A percentile compares a stretch with the other conserved stretches of the same genome.
Evolutionary conservation across 495 filamentous ascomycete species (phyloP).

Genomic region (Hypoxylon trugodes): DNA sequence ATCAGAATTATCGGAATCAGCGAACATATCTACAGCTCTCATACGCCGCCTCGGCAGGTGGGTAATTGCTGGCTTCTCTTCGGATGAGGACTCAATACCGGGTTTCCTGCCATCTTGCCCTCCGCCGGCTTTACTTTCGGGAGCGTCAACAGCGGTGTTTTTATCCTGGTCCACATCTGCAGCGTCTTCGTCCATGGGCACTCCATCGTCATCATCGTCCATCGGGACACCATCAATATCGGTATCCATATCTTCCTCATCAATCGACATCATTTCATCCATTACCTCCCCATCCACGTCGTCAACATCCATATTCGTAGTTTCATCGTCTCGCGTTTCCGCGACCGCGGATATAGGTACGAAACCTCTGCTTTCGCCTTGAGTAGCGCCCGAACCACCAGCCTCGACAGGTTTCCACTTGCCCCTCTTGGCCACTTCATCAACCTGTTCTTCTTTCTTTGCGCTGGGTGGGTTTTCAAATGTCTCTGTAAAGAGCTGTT

Average conservation of each 20-base stretch:
- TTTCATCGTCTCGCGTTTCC: slow-evolving; percentile 29
- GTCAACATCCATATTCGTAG: slow-evolving; percentile 35
- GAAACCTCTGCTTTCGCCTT: slow-evolving; percentile 47
- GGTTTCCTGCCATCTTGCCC: slow-evolving; percentile 33
- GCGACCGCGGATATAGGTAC: slow-evolving; percentile 37
- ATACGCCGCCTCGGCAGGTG: slow-evolving; percentile 64
- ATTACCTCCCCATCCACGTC: slow-evolving; percentile 60
- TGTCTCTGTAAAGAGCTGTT: slow-evolving; percentile 73
- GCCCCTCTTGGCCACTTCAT: slow-evolving; percentile 63
- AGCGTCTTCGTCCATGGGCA: slow-evolving; percentile 47
- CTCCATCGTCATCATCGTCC: slow-evolving; percentile 52
- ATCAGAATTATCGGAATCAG: slow-evolving; percentile 62
- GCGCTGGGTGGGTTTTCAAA: slow-evolving; percentile 79
- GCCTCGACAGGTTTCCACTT: slow-evolving; percentile 78
- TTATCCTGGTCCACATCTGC: slow-evolving; percentile 43
- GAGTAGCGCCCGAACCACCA: slow-evolving; percentile 46
- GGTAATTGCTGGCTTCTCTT: slow-evolving; percentile 17
- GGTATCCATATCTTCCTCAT: slow-evolving; percentile 53
- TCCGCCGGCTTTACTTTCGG: slow-evolving; percentile 37
- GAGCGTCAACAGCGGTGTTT: slow-evolving; percentile 26
- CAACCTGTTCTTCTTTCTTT: slow-evolving; percentile 55
- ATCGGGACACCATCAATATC: slow-evolving; percentile 61
- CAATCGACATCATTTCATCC: slow-evolving; percentile 58
- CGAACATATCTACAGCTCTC: slow-evolving; percentile 95
- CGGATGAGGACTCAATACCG: background rate